Evolutionary conservation across 441 rosid species (phyloP).

Genomic region (Populus hybrid): DNA sequence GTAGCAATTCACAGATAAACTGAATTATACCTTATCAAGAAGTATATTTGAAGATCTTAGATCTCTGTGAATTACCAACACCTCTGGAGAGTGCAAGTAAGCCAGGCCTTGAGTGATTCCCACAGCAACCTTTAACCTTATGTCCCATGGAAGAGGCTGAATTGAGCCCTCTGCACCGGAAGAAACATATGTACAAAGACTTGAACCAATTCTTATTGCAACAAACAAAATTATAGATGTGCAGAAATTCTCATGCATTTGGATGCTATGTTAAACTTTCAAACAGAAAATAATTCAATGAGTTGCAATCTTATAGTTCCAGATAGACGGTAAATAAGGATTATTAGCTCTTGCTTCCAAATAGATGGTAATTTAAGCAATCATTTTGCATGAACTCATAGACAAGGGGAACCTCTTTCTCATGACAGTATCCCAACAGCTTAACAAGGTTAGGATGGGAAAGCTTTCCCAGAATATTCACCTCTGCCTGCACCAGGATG

Average conservation of each 20-base stretch:
- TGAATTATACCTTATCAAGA: conserved; percentile 50
- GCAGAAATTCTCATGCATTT: background rate
- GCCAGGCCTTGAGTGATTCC: conserved; percentile 67
- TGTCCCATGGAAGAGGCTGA: conserved; percentile 51
- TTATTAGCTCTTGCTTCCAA: too few relatives aligned
- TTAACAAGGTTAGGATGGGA: conserved; percentile 74
- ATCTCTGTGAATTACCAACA: conserved; percentile 64
- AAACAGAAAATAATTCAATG: too few relatives aligned
- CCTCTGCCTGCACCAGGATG: conserved; percentile 50
- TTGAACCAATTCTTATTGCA: background rate
- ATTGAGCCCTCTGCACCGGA: conserved; percentile 47
- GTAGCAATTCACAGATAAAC: background rate
- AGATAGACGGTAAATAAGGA: conserved; percentile 66
- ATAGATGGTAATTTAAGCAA: too few relatives aligned
- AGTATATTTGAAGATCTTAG: conserved; percentile 73
- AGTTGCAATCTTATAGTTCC: conserved; percentile 42
- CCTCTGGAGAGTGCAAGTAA: conserved; percentile 55
- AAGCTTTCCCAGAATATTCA: conserved; percentile 59
- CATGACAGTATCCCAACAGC: conserved; percentile 65
- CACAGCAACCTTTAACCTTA: conserved; percentile 52
- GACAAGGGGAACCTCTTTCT: conserved; percentile 58
- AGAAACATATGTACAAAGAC: conserved; percentile 6
- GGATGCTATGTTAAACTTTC: background rate
- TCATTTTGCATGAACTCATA: conserved; percentile 11
- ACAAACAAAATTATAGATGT: background rate